phyloP scores from a whole-genome alignment of 2,329 filamentous ascomycete genomes.

The Apiospora hydei region DNA sequence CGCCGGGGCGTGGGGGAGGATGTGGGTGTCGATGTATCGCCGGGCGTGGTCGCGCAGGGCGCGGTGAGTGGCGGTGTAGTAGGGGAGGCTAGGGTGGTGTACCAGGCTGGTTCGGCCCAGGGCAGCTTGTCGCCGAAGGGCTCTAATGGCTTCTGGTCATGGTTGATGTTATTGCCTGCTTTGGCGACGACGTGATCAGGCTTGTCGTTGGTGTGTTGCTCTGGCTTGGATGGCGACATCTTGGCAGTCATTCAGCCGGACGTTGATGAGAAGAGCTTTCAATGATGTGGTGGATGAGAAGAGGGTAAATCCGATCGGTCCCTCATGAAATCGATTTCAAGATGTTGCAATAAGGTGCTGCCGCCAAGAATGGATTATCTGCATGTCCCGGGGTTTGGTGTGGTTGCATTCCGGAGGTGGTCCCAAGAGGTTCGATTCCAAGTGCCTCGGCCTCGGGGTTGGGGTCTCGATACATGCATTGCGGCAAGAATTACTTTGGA shows the following conservation, averaged over 20 bases:
- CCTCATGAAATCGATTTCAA: neutral
- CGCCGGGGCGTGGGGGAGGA: neutral
- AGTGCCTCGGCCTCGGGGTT: neutral
- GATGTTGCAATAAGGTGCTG: neutral
- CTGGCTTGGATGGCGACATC: neutral
- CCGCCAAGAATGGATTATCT: neutral
- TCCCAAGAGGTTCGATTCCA: neutral
- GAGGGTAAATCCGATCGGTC: neutral
- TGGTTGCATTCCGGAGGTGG: neutral
- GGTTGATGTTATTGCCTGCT: neutral
- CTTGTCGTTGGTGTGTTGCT: neutral
- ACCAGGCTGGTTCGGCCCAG: neutral
- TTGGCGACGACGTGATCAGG: neutral
- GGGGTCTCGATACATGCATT: neutral
- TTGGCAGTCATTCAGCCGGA: neutral
- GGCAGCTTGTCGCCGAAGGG: constrained; percentile 27
- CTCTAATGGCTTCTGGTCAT: neutral
- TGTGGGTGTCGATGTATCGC: neutral
- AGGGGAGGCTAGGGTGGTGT: neutral
- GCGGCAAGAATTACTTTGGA: neutral
- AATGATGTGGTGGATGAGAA: neutral
- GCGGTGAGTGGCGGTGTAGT: constrained; percentile 11
- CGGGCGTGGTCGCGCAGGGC: neutral
- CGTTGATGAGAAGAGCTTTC: neutral
- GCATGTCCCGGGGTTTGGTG: neutral